These are phyloP conservation scores for Brassica carinata DNA, from an alignment of 345 rosid species.

Conservation along the genomic window DNA sequence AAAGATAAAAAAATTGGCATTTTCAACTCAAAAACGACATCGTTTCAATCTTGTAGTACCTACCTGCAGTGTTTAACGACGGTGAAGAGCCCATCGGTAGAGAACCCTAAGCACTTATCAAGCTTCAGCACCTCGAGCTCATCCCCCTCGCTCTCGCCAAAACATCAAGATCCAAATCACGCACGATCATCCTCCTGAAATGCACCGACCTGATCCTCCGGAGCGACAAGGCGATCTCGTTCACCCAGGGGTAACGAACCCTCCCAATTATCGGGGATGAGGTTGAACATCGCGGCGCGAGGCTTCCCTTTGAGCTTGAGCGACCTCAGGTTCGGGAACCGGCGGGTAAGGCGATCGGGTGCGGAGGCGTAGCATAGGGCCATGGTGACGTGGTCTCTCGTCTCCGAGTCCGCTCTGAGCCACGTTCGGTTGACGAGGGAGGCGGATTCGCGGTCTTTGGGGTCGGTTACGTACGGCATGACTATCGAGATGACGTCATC, in stretches of 20 bases:
- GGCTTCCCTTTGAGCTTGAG: slow-evolving; percentile 87
- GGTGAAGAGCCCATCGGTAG: slow-evolving; percentile 80
- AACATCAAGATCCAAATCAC: slow-evolving; percentile 72
- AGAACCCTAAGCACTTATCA: slow-evolving; percentile 88
- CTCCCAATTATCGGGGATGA: slow-evolving; percentile 96
- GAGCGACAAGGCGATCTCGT: slow-evolving; percentile 52
- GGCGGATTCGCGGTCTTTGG: slow-evolving; percentile 73
- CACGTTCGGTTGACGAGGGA: slow-evolving; percentile 78
- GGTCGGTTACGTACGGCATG: slow-evolving; percentile 69
- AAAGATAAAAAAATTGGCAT: too few species aligned
- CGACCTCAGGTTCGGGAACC: slow-evolving; percentile 73
- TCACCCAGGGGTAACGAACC: slow-evolving; percentile 71
- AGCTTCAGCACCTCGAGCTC: slow-evolving; percentile 65
- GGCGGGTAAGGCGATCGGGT: slow-evolving; percentile 62
- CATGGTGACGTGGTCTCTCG: slow-evolving; percentile 83
- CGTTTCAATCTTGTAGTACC: neutral
- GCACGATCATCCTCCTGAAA: slow-evolving; percentile 81
- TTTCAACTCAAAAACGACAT: neutral
- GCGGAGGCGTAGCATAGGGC: slow-evolving; percentile 77
- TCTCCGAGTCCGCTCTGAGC: slow-evolving; percentile 73
- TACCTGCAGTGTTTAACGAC: slow-evolving; percentile 78
- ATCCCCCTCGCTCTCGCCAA: slow-evolving; percentile 51
- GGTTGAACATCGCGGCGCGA: slow-evolving; percentile 89
- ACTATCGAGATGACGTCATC: slow-evolving; percentile 65
- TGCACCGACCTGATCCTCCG: slow-evolving; percentile 69